A percentile compares a stretch with the other conserved stretches of the same genome.
These are phyloP conservation scores for Withania somnifera DNA, from an alignment of 305 asterid species.

Conservation along the genomic window DNA sequence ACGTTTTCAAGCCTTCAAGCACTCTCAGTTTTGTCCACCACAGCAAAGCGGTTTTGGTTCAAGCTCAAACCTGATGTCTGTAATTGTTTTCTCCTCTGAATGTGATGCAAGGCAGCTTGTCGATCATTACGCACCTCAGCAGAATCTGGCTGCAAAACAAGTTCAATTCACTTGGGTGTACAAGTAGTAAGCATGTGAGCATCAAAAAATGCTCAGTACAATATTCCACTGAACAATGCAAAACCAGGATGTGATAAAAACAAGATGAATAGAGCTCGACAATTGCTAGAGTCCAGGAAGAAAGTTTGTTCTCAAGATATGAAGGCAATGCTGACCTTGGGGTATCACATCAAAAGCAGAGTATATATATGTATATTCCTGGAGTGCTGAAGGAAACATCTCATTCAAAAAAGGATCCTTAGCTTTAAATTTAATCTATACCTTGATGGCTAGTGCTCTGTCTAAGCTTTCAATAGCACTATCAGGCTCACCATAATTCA, in stretches of 20 bases:
- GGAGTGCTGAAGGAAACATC: neutral
- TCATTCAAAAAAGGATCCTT: neutral
- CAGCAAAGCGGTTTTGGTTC: constrained; percentile 42
- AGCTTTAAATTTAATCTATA: constrained; percentile 8
- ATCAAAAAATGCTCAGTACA: neutral
- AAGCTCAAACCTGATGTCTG: constrained; percentile 57
- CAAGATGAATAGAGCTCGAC: neutral
- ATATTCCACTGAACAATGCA: neutral
- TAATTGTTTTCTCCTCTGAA: constrained; percentile 67
- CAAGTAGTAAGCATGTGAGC: neutral
- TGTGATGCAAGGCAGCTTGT: constrained; percentile 46
- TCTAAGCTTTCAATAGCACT: constrained; percentile 76
- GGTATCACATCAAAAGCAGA: neutral
- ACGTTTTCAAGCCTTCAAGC: neutral
- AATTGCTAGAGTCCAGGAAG: neutral
- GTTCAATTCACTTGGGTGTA: neutral
- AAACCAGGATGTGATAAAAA: neutral
- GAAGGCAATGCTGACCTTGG: neutral
- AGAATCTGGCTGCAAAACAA: constrained; percentile 52
- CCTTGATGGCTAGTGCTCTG: constrained; percentile 75
- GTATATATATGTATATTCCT: neutral
- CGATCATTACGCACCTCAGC: constrained; percentile 57
- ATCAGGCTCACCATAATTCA: constrained; percentile 92
- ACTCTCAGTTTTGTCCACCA: constrained; percentile 37
- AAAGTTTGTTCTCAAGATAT: neutral